A percentile compares a stretch with the other conserved stretches of the same genome.
phyloP scores from a whole-genome alignment of 2,329 filamentous ascomycete species.

The Pyrenochaeta sp. region DNA sequence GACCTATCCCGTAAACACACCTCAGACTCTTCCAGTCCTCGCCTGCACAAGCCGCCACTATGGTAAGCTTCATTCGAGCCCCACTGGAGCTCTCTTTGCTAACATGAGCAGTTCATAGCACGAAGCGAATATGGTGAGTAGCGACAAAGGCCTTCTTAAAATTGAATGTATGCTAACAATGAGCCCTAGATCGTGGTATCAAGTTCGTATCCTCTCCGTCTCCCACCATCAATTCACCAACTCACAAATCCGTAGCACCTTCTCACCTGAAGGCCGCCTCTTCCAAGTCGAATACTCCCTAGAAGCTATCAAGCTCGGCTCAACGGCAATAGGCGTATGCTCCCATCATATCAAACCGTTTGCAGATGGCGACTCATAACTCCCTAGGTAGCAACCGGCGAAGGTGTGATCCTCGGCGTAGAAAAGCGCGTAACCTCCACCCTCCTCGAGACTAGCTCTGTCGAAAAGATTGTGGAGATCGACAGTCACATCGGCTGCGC shows the following conservation, averaged over 20 bases:
- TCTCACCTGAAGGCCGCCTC: constrained; percentile 98
- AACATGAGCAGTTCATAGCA: constrained; percentile 81
- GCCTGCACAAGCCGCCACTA: constrained; percentile 29
- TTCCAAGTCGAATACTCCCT: constrained; percentile 99
- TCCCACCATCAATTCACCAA: constrained; percentile 12
- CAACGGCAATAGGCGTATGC: constrained; percentile 90
- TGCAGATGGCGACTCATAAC: constrained; percentile 15
- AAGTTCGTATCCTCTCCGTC: constrained; percentile 69
- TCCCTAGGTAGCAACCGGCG: constrained; percentile 80
- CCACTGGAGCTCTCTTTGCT: constrained; percentile 43
- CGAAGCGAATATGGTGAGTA: constrained; percentile 97
- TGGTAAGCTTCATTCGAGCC: constrained; percentile 40
- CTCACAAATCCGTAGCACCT: constrained; percentile 73
- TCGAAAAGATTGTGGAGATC: constrained; percentile 99
- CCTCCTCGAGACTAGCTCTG: constrained; percentile 94
- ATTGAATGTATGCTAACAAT: constrained; percentile 21
- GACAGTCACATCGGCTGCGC: constrained; percentile 98
- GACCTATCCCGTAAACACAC: not conserved
- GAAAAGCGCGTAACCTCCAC: constrained; percentile 99
- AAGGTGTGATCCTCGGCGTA: constrained; percentile 95
- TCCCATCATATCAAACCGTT: not conserved
- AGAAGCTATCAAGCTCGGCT: constrained; percentile 99
- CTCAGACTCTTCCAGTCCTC: not conserved
- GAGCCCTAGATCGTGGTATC: constrained; percentile 86
- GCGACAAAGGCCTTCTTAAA: constrained; percentile 1